phyloP scores from a whole-genome alignment of 306 rosid species.

The Cucumis melo region DNA sequence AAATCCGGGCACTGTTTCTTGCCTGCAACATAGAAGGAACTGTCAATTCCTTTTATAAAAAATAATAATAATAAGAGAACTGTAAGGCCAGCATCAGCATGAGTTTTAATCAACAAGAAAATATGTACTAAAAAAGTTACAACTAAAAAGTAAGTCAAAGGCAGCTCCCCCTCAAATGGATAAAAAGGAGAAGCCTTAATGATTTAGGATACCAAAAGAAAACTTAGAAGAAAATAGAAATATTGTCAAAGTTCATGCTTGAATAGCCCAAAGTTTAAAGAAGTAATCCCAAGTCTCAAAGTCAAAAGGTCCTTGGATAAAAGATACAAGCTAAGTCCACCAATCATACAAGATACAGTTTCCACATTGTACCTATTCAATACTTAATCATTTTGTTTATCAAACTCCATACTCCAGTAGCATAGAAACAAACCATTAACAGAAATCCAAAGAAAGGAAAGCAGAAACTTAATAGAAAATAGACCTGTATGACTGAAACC shows the following conservation, averaged over 20 bases:
- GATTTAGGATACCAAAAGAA: background rate
- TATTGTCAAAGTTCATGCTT: background rate
- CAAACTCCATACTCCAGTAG: background rate
- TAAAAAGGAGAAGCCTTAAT: background rate
- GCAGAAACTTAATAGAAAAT: background rate
- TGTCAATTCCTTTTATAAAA: background rate
- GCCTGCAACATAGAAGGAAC: constrained; percentile 35
- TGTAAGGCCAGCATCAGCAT: background rate
- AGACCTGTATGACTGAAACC: constrained; percentile 80
- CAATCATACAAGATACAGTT: background rate
- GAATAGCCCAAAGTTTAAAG: background rate
- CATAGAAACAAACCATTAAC: background rate
- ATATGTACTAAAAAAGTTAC: background rate
- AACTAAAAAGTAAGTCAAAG: background rate
- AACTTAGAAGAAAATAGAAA: background rate
- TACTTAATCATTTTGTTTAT: background rate
- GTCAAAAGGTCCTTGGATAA: background rate
- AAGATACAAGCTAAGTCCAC: background rate
- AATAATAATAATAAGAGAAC: too few relatives aligned
- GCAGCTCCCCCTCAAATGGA: background rate
- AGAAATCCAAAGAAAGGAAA: background rate
- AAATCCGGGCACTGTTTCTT: constrained; percentile 91
- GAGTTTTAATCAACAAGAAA: background rate
- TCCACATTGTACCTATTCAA: background rate
- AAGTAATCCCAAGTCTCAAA: background rate